Evolutionary conservation across 495 filamentous ascomycete species (phyloP), one percentile per base, ranked within the genome.

Genomic region (Aspergillus avenaceus): DNA sequence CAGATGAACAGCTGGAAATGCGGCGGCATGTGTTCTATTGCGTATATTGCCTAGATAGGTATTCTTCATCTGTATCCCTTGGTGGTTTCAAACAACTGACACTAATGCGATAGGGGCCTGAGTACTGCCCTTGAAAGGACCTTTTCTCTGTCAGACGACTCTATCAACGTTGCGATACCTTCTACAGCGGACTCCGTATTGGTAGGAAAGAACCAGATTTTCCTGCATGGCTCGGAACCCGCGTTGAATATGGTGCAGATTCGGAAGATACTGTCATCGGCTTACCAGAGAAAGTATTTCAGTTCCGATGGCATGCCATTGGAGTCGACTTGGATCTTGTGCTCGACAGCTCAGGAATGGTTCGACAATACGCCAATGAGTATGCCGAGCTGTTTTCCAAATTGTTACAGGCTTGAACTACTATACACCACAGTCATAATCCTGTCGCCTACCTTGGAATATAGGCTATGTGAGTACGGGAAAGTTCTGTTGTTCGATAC

Each of bases 61-160:
- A 63, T 47, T 76, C 60, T 32, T 24, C 13, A 8, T 25, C 6
- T 37, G 27, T 13, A 28, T 12, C 26, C 8, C 21, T 3, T 14
- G 14, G 40, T 32, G 8, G 23, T 12, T 44, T 25, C 19, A 11
- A 22, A 46, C 41, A 19, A 41, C 60, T 45, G 50, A 34, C 47
- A 13, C 45, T 13, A n/a, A 11, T 12, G 2, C 27, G 6, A 29
- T 38, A 93, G 91, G 58, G 83, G 85, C 5, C 88, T 89, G 26
- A 90, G 87, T 52, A 81, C 91, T 69, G 86, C 89, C 13, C 78
- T 90, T 43, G 82, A 84, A 24, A 77, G 89, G 32, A 83, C 87
- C 0, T 95, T 95, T 63, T 95, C 92, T 4, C 93, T 97, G 62
- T 90, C 88, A 1, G 92, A 97, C 62, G 88, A 87, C 31, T 86